Percentiles rank a stretch among this genome's conserved stretches.
Conservation (phyloP, 1,284 basidiomycete genomes). For the Ganoderma multipileum region DNA sequence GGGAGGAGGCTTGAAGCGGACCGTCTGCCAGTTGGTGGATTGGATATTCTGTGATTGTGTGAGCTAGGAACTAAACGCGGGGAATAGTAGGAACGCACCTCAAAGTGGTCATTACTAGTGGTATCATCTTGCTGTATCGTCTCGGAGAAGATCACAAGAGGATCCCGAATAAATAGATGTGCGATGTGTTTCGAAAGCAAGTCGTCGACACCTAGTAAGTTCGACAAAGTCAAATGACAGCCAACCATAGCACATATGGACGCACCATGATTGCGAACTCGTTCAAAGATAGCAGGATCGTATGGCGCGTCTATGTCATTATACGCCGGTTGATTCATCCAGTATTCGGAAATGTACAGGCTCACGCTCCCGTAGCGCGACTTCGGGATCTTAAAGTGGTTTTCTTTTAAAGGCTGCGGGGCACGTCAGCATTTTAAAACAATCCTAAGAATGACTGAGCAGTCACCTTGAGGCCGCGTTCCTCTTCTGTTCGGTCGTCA, state of each 20-base stretch:
- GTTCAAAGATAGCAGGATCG: constrained; percentile 76
- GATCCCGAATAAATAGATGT: constrained; percentile 98
- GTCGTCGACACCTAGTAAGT: constrained; percentile 79
- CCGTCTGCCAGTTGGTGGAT: constrained; percentile 99
- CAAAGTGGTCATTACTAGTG: constrained; percentile 93
- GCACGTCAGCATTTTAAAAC: constrained; percentile 8
- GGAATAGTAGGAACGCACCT: constrained; percentile 56
- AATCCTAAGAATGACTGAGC: background rate
- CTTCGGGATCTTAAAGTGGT: constrained; percentile 87
- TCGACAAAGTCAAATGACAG: constrained; percentile 6
- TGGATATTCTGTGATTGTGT: constrained; percentile 81
- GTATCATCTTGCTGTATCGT: constrained; percentile 92
- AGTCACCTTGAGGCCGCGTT: constrained; percentile 83
- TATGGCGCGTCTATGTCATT: constrained; percentile 90
- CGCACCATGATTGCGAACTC: constrained; percentile 78
- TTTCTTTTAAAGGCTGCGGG: constrained; percentile 85
- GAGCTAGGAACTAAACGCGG: background rate
- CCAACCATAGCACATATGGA: constrained; percentile 14
- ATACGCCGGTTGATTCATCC: constrained; percentile 90
- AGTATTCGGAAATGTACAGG: constrained; percentile 89
- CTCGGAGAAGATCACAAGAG: constrained; percentile 95
- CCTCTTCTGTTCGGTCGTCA: constrained; percentile 95
- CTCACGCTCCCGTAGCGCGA: constrained; percentile 97
- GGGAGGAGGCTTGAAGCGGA: constrained; percentile 98
- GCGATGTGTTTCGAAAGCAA: constrained; percentile 91